Conservation (phyloP, 306 rosid species). For the Delonix regia region DNA sequence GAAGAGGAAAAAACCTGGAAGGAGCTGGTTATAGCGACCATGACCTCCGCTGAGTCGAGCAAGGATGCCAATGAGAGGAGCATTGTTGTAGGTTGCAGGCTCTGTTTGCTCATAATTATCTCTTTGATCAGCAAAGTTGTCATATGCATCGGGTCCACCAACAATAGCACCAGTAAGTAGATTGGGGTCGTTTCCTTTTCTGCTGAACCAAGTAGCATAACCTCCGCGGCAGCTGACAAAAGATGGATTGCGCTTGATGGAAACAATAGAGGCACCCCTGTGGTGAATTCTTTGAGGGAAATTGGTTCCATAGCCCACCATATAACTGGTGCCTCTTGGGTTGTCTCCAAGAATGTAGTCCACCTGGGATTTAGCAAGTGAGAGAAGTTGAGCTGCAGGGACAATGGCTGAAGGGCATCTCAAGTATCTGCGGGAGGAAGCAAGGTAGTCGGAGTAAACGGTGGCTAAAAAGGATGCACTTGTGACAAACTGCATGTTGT, state of each 20-base stretch:
- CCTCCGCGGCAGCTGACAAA: conserved; percentile 93
- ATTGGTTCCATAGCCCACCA: conserved; percentile 94
- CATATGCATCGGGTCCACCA: conserved; percentile 99
- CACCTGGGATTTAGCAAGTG: conserved; percentile 86
- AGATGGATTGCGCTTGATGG: conserved; percentile 69
- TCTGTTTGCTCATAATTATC: conserved; percentile 96
- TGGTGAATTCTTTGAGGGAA: conserved; percentile 90
- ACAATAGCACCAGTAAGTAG: conserved; percentile 86
- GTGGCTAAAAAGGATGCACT: conserved; percentile 82
- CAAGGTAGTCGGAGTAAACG: conserved; percentile 86
- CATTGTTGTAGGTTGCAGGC: conserved; percentile 99
- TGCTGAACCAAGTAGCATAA: conserved; percentile 85
- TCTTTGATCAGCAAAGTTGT: conserved; percentile 93
- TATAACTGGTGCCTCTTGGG: conserved; percentile 93
- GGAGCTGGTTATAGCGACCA: conserved; percentile 78
- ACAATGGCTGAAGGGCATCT: conserved; percentile 70
- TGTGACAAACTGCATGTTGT: conserved; percentile 92
- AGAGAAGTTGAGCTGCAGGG: conserved; percentile 66
- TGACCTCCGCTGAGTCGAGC: conserved; percentile 77
- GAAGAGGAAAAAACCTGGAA: conserved; percentile 63
- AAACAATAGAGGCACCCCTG: conserved; percentile 92
- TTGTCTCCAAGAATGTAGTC: conserved; percentile 96
- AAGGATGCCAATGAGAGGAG: conserved; percentile 88
- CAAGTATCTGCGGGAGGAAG: conserved; percentile 56
- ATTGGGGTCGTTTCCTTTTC: conserved; percentile 81